Base-by-base conservation (phyloP, 148 eudicot species). In the Amaranthus palmeri region DNA sequence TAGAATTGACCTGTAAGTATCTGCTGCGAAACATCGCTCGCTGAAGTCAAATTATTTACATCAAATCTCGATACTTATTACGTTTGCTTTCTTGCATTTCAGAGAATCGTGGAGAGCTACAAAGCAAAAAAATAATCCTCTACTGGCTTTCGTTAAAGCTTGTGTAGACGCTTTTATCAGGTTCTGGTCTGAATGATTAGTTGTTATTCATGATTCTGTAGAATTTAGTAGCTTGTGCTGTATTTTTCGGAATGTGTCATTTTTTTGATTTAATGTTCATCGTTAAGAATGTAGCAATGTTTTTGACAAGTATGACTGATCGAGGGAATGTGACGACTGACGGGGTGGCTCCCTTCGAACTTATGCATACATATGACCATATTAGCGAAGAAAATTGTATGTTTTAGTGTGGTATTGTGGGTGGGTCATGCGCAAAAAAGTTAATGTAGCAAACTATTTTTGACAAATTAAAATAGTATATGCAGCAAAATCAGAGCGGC, bases 1-100 rank as follows among this genome's bases (percentile, higher is more conserved):
- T 71, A 82, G 89, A 82, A 86, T 88, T n/a, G 82, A 83, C 69
- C 86, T 87, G 96, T 90, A 84, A 87, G 96, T 77, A 69, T 53
- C 36, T 56, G 44, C 53, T 61, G 8, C 65, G 12, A 15, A 50
- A 45, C 4, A 7, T 12, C 51, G 50, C 4, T 9, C 50, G 25
- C 6, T 10, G 1, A 13, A 13, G 50, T 17, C 25, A 7, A 64
- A 43, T 58, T 8, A 6, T 40, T 67, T 42, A 14, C 1, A 12
- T 12, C 49, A 40, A 40, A 4, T 17, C 61, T 63, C 53, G 15
- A 25, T 40, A n/a, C 54, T 52, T 46, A 61, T 3, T 5, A 10
- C 48, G 54, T 15, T 70, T 65, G 68, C 41, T 75, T 18, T 51
- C 5, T 61, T 45, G 10, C 42, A 14, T 7, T 42, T 73, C 86